Percentiles rank a stretch among this genome's conserved stretches.
These are phyloP conservation scores for Suillus decipiens DNA, from an alignment of 768 basidiomycete genomes.

Conservation along the genomic window DNA sequence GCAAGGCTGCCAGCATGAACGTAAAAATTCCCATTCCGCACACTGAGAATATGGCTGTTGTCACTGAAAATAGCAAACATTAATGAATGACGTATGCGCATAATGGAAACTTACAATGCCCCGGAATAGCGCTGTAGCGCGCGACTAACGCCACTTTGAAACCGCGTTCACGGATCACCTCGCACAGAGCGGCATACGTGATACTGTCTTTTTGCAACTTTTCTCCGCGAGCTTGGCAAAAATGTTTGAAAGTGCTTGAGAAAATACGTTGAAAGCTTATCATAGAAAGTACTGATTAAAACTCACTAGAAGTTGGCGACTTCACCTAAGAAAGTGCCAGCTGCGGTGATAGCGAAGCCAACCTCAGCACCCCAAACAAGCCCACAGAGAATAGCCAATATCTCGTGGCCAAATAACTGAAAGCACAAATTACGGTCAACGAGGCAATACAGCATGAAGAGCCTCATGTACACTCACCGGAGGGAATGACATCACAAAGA, in stretches of 20 bases:
- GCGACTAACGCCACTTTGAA: slow-evolving; percentile 74
- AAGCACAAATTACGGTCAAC: slow-evolving; percentile 3
- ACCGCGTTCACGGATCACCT: slow-evolving; percentile 78
- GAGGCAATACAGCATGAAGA: slow-evolving; percentile 1
- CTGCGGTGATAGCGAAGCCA: slow-evolving; percentile 79
- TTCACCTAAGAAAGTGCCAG: slow-evolving; percentile 78
- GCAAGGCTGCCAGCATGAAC: slow-evolving; percentile 63
- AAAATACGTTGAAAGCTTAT: background rate
- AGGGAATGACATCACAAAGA: slow-evolving; percentile 81
- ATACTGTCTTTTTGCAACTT: slow-evolving; percentile 50
- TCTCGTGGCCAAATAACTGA: slow-evolving; percentile 86
- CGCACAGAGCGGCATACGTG: slow-evolving; percentile 55
- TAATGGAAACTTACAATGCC: slow-evolving; percentile 58
- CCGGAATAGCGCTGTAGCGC: slow-evolving; percentile 75
- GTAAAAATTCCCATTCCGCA: slow-evolving; percentile 81
- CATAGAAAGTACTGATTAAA: background rate
- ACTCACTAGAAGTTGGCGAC: slow-evolving; percentile 80
- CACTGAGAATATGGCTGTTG: slow-evolving; percentile 78
- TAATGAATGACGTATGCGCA: background rate
- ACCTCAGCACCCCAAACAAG: slow-evolving; percentile 81
- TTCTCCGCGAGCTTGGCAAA: slow-evolving; percentile 69
- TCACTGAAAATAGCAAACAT: slow-evolving; percentile 46
- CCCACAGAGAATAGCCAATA: slow-evolving; percentile 79
- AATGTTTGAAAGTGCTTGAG: slow-evolving; percentile 74
- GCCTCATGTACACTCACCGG: slow-evolving; percentile 46